These are phyloP conservation scores for Coelastrella sp. DNA, from an alignment of 139 green algal genomes.

Conservation along the genomic window DNA sequence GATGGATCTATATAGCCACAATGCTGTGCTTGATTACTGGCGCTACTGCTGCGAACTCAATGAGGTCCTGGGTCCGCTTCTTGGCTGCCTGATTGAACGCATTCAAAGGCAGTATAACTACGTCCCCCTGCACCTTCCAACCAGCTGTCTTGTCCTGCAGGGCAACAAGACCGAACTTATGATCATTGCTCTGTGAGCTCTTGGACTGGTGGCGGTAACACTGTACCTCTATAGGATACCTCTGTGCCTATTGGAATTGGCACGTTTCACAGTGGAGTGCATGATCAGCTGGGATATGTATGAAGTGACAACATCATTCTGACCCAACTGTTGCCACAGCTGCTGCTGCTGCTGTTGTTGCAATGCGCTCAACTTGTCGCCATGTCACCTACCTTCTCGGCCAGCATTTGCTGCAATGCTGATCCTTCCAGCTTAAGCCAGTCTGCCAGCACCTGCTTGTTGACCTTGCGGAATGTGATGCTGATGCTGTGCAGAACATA, in stretches of 20 bases:
- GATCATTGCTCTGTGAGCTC: no score
- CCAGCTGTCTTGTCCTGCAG: constrained; percentile 34
- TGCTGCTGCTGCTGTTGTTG: no score
- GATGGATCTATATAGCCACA: background rate
- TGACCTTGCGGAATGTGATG: constrained; percentile 66
- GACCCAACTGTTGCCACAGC: no score
- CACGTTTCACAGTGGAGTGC: no score
- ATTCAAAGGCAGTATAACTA: constrained; percentile 49
- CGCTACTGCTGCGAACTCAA: constrained; percentile 54
- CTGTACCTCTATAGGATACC: no score
- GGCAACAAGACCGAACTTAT: background rate
- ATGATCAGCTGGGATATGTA: no score
- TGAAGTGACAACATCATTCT: no score
- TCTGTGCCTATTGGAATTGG: no score
- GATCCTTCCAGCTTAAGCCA: constrained; percentile 57
- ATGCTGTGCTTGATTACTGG: constrained; percentile 36
- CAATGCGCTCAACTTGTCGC: no score
- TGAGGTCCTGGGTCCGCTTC: constrained; percentile 50
- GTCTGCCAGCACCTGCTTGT: constrained; percentile 56
- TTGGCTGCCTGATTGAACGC: constrained; percentile 46
- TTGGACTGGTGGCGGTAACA: no score
- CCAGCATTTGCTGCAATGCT: constrained; percentile 62
- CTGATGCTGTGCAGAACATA: constrained; percentile 64
- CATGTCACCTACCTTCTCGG: background rate
- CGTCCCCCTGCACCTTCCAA: constrained; percentile 43